A percentile compares a stretch with the other conserved stretches of the same genome.
Evolutionary conservation across 208 protist species (phyloP).

Genomic region (Angomonas deanei): DNA sequence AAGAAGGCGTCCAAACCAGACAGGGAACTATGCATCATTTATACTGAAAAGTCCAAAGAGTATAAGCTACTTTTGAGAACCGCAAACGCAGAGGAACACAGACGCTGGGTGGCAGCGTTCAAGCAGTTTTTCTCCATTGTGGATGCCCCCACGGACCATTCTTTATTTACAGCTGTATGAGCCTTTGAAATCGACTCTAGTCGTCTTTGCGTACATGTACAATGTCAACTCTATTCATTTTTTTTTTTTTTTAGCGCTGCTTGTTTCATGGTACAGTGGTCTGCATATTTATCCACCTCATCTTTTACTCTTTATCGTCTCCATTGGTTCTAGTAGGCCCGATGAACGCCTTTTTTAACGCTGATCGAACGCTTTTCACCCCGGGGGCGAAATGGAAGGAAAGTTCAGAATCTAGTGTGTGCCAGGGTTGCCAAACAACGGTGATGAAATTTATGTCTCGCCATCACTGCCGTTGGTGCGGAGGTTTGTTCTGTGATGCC

Average conservation of each 20-base stretch:
- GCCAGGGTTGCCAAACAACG: background rate
- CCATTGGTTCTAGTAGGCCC: constrained; percentile 5
- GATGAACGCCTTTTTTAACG: constrained; percentile 4
- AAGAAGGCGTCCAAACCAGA: constrained; percentile 44
- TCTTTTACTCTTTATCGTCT: constrained; percentile 15
- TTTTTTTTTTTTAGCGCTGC: constrained; percentile 15
- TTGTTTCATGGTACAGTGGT: constrained; percentile 4
- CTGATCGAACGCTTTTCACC: constrained; percentile 17
- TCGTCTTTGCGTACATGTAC: background rate
- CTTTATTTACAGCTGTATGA: constrained; percentile 2
- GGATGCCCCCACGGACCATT: constrained; percentile 9
- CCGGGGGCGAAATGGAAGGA: constrained; percentile 43
- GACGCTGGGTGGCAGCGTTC: constrained; percentile 21
- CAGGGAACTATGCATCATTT: constrained; percentile 52
- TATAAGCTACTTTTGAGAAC: constrained; percentile 52
- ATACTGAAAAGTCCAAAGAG: constrained; percentile 37
- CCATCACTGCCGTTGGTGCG: constrained; percentile 84
- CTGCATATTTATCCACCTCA: constrained; percentile 11
- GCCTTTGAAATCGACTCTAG: background rate
- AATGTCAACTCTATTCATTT: constrained; percentile 8
- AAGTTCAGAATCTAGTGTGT: constrained; percentile 16
- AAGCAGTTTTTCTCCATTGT: constrained; percentile 14
- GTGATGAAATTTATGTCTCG: background rate
- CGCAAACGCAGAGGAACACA: constrained; percentile 21
- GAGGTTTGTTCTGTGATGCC: constrained; percentile 57